Conservation (phyloP, 345 rosid species). For the Balakata baccata region DNA sequence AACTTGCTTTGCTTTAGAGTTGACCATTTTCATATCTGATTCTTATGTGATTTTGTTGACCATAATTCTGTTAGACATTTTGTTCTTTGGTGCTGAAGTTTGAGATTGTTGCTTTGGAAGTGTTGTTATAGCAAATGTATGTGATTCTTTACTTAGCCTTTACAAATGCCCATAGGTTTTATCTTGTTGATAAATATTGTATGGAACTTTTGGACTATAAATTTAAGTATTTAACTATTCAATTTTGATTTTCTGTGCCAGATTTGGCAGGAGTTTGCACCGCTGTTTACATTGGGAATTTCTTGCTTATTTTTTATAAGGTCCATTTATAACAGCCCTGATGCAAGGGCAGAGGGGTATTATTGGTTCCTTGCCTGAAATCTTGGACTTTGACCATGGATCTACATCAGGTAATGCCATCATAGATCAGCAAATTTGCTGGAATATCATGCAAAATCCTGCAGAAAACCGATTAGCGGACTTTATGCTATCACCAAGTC, state of each 20-base stretch:
- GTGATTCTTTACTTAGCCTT: background rate
- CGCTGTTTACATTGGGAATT: constrained; percentile 23
- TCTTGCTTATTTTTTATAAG: constrained; percentile 15
- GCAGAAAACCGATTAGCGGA: constrained; percentile 45
- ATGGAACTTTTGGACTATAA: constrained; percentile 12
- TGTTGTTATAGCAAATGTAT: background rate
- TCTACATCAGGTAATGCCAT: constrained; percentile 60
- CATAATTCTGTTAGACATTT: background rate
- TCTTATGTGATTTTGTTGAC: background rate
- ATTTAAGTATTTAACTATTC: background rate
- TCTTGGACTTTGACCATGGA: constrained; percentile 71
- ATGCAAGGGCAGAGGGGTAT: constrained; percentile 89
- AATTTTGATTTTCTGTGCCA: constrained; percentile 10
- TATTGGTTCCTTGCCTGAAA: constrained; percentile 67
- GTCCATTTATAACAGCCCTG: constrained; percentile 31
- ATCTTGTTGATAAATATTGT: background rate
- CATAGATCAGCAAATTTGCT: constrained; percentile 56
- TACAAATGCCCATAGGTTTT: too few species aligned
- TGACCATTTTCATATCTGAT: background rate
- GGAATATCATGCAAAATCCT: constrained; percentile 57
- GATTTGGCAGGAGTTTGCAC: constrained; percentile 9
- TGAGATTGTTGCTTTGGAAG: background rate
- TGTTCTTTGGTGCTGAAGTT: background rate
- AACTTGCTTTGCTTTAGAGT: background rate
- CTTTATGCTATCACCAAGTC: constrained; percentile 46